Conservation (phyloP, 192 early-diverging fungal species). For the Cetraspora pellucida region DNA sequence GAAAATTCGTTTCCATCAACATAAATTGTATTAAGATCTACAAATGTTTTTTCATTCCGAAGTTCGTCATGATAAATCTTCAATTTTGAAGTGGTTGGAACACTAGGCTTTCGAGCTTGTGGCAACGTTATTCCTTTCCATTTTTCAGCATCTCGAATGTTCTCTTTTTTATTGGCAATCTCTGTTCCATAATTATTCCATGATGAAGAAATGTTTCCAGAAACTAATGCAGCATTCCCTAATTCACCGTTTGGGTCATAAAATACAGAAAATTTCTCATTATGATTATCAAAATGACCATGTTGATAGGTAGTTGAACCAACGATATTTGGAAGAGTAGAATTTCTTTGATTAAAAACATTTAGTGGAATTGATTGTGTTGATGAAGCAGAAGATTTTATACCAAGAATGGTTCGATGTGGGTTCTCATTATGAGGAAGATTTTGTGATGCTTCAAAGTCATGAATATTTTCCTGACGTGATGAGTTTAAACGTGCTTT, state of each 20-base stretch:
- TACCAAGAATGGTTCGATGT: constrained; percentile 29
- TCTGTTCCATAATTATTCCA: constrained; percentile 69
- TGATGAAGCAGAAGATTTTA: constrained; percentile 29
- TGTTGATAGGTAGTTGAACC: background rate
- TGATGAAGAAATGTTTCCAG: background rate
- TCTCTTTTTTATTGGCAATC: constrained; percentile 69
- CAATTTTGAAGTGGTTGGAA: constrained; percentile 18
- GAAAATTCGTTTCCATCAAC: constrained; percentile 15
- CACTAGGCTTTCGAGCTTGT: background rate
- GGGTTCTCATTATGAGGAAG: background rate
- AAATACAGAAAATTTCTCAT: constrained; percentile 35
- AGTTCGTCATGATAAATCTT: constrained; percentile 38
- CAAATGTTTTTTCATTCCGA: background rate
- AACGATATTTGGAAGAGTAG: background rate
- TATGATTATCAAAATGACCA: background rate
- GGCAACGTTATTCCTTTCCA: constrained; percentile 64
- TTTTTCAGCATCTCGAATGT: constrained; percentile 55
- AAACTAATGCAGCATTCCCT: constrained; percentile 6
- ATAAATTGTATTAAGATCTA: constrained; percentile 20
- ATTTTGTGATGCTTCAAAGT: background rate
- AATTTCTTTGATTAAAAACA: constrained; percentile 3
- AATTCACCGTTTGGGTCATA: constrained; percentile 29
- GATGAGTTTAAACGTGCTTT: constrained; percentile 46
- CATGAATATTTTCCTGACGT: constrained; percentile 15
- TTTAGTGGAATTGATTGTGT: constrained; percentile 8